Base-by-base conservation (phyloP, 331 rosid species). In the Erythrophleum ivorense region DNA sequence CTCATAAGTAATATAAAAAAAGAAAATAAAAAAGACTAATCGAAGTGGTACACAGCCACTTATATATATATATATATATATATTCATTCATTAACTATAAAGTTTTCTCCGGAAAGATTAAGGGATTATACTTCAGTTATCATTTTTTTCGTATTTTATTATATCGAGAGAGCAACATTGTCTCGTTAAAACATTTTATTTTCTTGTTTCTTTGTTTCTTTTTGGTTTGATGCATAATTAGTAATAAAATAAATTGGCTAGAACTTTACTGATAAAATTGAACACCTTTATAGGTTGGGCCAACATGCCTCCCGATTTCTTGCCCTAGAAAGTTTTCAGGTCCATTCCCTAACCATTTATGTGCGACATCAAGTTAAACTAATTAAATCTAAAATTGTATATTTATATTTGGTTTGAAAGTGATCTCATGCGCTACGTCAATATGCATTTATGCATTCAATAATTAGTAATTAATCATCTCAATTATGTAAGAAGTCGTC, bases 371-470 rank as follows among this genome's bases (percentile, higher is more conserved):
- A 40, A 36, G 19, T 24, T 63, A 40, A 63, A 63, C 31, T 31
- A 31, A 63, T 7, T 33, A 63, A 63, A 19, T 9, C 11, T 64
- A 40, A 12, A 2, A 14, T 1, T 52, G 7, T 10, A 29, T 59
- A 21, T 4, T 43, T 71, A 3, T 14, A 38, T 34, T 18, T 52
- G 7, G 16, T 69, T 55, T 55, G 59, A 55, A 54, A 70, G 40
- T 81, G 75, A 73, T 9, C 24, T 53, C 63, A 73, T 71, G 59
- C 24, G 4, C 75, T 71, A 13, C 83, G 34, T 70, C 64, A 52
- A 57, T 7, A 14, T 72, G 62, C 53, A 36, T 68, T 68, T 9
- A 67, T 38, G 33, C 33, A 55, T 19, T 67, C 43, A 66, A 53
- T 78, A 59, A 70, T 45, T 54, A 62, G 46, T 33, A 71, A 41